Base-by-base conservation (phyloP, 371 early-diverging fungal genomes). In the Mucor mucedo region DNA sequence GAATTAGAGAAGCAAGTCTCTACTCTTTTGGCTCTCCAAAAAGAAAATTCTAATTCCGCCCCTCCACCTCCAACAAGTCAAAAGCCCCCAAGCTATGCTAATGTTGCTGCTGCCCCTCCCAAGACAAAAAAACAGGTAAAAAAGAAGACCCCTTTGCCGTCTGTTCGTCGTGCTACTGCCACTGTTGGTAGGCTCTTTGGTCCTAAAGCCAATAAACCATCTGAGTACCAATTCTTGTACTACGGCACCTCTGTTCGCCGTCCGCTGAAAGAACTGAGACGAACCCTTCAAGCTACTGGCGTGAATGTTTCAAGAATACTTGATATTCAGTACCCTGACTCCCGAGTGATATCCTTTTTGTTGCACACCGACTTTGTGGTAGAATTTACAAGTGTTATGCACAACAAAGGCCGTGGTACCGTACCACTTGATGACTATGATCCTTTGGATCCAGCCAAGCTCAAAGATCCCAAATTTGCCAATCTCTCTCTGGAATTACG, bases 321-420 rank as follows among this genome's bases (percentile, higher is more conserved):
- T 2, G 50, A 45, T 50, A 40, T 50, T 14, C 59, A 59, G 9
- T 59, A 59, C 16, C 59, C 59, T 5, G 50, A 4, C 5, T 16
- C n/a, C 14, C 10, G 30, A 7, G 50, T 59, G 21, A 30, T 38
- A 5, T 39, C 39, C 39, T n/a, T n/a, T n/a, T n/a, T n/a, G n/a
- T n/a, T n/a, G n/a, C n/a, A n/a, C n/a, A n/a, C n/a, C n/a, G n/a
- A n/a, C n/a, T n/a, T n/a, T n/a, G n/a, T n/a, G n/a, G n/a, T n/a
- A n/a, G n/a, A n/a, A n/a, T n/a, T n/a, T n/a, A n/a, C n/a, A n/a
- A n/a, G n/a, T n/a, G n/a, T n/a, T n/a, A n/a, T n/a, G n/a, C n/a
- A n/a, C n/a, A n/a, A n/a, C n/a, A n/a, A n/a, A n/a, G n/a, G n/a
- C n/a, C n/a, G n/a, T n/a, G n/a, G n/a, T n/a, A n/a, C n/a, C n/a